phyloP scores from a whole-genome alignment of 2,329 filamentous ascomycete genomes.

The Tolypocladium sp. region DNA sequence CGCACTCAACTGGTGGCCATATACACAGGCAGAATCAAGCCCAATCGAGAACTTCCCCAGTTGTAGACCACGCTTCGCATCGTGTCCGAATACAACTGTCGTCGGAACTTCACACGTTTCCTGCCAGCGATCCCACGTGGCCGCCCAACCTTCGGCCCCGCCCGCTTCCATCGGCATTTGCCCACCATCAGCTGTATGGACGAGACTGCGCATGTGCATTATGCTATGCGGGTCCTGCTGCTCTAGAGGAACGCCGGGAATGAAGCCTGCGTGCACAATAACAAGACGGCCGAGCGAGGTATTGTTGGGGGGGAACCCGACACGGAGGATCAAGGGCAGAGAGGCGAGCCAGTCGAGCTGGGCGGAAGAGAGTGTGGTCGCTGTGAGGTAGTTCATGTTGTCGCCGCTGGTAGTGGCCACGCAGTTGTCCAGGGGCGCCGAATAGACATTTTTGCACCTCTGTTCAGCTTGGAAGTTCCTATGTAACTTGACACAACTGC shows the following conservation, averaged over 20 bases:
- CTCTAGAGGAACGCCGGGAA: constrained; percentile 59
- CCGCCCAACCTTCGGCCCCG: constrained; percentile 5
- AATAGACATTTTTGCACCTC: too few relatives aligned
- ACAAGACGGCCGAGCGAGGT: constrained; percentile 20
- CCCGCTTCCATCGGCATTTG: not conserved
- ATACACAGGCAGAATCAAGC: constrained; percentile 70
- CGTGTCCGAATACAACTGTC: constrained; percentile 77
- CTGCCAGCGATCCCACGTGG: constrained; percentile 6
- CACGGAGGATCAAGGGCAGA: not conserved
- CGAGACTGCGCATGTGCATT: constrained; percentile 81
- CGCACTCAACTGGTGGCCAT: constrained; percentile 31
- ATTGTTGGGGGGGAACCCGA: not conserved
- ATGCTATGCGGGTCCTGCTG: constrained; percentile 63
- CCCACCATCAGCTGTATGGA: constrained; percentile 27
- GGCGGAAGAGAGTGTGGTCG: not conserved
- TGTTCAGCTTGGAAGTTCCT: too few relatives aligned
- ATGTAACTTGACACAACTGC: too few relatives aligned
- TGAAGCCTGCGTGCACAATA: constrained; percentile 73
- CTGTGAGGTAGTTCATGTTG: not conserved
- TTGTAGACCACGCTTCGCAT: constrained; percentile 57
- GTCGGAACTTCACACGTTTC: constrained; percentile 21
- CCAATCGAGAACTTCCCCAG: constrained; percentile 62
- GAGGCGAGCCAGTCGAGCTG: not conserved
- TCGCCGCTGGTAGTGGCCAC: too few relatives aligned
- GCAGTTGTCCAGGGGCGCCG: too few relatives aligned